A percentile compares a stretch with the other conserved stretches of the same genome.
Evolutionary conservation across 2,329 filamentous ascomycete species (phyloP).

Genomic region (Cryphonectria nitschkei): DNA sequence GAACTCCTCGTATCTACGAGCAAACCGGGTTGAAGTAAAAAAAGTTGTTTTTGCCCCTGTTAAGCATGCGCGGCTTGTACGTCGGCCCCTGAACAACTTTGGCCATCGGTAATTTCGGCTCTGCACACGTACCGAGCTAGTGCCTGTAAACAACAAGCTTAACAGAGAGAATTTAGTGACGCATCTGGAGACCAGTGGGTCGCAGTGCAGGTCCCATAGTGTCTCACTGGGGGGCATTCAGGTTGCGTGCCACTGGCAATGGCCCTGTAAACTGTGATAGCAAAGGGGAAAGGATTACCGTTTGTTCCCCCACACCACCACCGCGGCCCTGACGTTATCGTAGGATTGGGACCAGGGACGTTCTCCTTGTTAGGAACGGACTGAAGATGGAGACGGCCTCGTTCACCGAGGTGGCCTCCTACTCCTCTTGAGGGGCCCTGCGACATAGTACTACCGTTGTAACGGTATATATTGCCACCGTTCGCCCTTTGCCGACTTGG

Average conservation of each 20-base stretch:
- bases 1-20: neutral
- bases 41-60: neutral
- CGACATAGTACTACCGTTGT: neutral
- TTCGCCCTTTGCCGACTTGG: neutral
- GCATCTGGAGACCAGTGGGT: slow-evolving; percentile 3
- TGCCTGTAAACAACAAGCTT: neutral
- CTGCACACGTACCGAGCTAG: neutral
- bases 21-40: neutral
- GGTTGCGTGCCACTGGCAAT: neutral
- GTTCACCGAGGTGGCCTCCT: neutral
- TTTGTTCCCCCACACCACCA: neutral
- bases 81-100: slow-evolving; percentile 5
- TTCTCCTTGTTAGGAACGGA: slow-evolving; percentile 1
- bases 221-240: neutral
- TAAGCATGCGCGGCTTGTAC: neutral
- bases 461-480: neutral
- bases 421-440: no score
- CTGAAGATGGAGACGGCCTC: neutral
- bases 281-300: slow-evolving; percentile 5
- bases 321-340: neutral
- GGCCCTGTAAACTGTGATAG: neutral
- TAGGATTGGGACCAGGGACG: neutral
- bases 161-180: neutral
- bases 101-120: slow-evolving; percentile 1
- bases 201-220: neutral